Evolutionary conservation across 148 eudicot species (phyloP).

Genomic region (Suaeda aralocaspica): DNA sequence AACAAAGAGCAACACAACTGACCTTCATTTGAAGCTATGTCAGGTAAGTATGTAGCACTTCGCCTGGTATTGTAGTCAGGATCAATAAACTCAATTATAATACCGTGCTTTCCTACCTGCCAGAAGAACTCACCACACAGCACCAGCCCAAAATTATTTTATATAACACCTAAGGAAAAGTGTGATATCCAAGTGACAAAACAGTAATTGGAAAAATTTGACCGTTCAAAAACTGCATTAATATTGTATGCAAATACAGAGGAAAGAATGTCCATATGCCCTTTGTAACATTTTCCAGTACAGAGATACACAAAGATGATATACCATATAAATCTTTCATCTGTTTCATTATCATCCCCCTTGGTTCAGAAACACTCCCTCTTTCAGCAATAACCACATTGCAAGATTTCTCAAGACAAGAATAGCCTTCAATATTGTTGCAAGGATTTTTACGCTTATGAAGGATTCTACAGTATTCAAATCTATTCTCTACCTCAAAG

Average conservation of each 20-base stretch:
- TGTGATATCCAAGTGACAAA: neutral
- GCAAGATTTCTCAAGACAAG: neutral
- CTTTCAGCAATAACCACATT: neutral
- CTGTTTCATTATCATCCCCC: neutral
- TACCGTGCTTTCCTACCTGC: slow-evolving; percentile 91
- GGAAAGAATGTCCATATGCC: neutral
- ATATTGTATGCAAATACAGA: neutral
- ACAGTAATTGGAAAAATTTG: neutral
- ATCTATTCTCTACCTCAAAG: neutral
- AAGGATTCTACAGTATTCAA: neutral
- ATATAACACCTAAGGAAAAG: neutral
- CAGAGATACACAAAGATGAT: neutral
- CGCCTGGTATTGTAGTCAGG: slow-evolving; percentile 66
- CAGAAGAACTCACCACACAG: slow-evolving; percentile 22
- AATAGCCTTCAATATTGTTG: neutral
- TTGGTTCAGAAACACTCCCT: neutral
- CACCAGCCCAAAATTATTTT: neutral
- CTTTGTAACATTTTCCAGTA: neutral
- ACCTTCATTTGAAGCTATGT: slow-evolving; percentile 95
- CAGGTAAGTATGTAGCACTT: slow-evolving; percentile 94
- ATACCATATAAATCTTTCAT: neutral
- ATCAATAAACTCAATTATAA: slow-evolving; percentile 92
- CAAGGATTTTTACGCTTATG: neutral
- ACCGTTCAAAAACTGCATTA: neutral
- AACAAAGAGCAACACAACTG: neutral